Evolutionary conservation across 2,329 filamentous ascomycete species (phyloP), one percentile per base, ranked within the genome.

Genomic region (Fonsecaea erecta): DNA sequence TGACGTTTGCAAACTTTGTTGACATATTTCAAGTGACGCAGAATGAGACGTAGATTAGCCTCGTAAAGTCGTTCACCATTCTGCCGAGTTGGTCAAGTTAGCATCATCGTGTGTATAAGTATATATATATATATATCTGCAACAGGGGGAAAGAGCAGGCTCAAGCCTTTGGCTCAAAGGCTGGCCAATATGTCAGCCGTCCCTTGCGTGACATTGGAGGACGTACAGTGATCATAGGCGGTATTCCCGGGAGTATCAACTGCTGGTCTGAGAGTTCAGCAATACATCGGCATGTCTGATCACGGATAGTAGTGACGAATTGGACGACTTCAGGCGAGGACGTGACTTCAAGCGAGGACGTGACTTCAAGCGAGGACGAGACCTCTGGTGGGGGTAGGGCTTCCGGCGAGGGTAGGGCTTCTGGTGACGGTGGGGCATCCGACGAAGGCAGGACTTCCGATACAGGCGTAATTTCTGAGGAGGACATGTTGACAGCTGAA

Each of bases 11-110:
- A 63, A 18, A 21, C n/a, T 26, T 63, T 63, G 54, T 52, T 21
- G 24, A 63, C 61, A 4, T 59, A 46, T 16, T 63, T 63, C 34
- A 63, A 55, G 34, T 63, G 59, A 18, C 61, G 43, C 7, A 63
- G 43, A 4, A 63, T 6, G 8, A 37, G 3, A 26, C 61, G 43
- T 16, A 63, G 32, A 51, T 63, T 63, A 16, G 30, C 52, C 28
- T 52, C 55, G 11, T 53, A 59, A 9, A 57, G 34, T 9, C 43
- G 5, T 21, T 62, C 60, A 12, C 43, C 60, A 26, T 52, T 52
- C 53, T 58, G 30, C 18, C 6, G 16, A 43, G 18, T 12, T 18
- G 3, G 28, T 14, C 26, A 48, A 14, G 14, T 21, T 16, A 30
- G 55, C 30, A 11, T 24, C n/a, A n/a, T 2, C 11, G 9, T 5